These are phyloP conservation scores for Coemansia sp. DNA, from an alignment of 192 early-diverging fungal species.

Conservation along the genomic window DNA sequence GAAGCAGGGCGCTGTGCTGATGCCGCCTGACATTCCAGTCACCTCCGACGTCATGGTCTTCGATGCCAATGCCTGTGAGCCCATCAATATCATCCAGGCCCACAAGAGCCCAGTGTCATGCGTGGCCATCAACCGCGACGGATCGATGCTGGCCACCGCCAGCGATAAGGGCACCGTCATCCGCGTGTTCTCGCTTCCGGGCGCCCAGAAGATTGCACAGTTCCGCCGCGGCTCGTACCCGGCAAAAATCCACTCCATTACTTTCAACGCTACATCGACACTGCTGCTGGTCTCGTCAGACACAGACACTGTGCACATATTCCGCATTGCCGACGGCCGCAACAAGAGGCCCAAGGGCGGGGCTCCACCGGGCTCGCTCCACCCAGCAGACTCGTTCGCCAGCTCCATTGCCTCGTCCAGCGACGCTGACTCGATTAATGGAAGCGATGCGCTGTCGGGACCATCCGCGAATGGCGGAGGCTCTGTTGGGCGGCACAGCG, in stretches of 20 bases:
- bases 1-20: constrained; percentile 22
- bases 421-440: constrained; percentile 22
- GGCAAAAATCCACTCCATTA: constrained; percentile 88
- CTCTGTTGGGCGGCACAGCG: constrained; percentile 2
- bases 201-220: constrained; percentile 85
- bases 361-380: constrained; percentile 7
- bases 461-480: neutral
- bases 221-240: constrained; percentile 94
- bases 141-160: constrained; percentile 91
- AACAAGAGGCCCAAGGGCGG: constrained; percentile 16
- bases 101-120: constrained; percentile 91
- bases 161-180: constrained; percentile 99
- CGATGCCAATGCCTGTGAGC: constrained; percentile 84
- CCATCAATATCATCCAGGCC: constrained; percentile 92
- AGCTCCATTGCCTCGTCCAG: constrained; percentile 30
- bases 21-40: constrained; percentile 50
- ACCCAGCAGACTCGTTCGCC: constrained; percentile 30
- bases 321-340: constrained; percentile 67
- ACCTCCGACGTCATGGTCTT: constrained; percentile 79
- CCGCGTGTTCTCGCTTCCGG: constrained; percentile 87
- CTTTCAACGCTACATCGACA: constrained; percentile 69
- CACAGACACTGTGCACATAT: constrained; percentile 96
- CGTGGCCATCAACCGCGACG: constrained; percentile 86
- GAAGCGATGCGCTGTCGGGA: constrained; percentile 12
- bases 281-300: constrained; percentile 72